These are phyloP conservation scores for Monilinia aucupariae DNA, from an alignment of 2,329 filamentous ascomycete genomes.

Conservation along the genomic window DNA sequence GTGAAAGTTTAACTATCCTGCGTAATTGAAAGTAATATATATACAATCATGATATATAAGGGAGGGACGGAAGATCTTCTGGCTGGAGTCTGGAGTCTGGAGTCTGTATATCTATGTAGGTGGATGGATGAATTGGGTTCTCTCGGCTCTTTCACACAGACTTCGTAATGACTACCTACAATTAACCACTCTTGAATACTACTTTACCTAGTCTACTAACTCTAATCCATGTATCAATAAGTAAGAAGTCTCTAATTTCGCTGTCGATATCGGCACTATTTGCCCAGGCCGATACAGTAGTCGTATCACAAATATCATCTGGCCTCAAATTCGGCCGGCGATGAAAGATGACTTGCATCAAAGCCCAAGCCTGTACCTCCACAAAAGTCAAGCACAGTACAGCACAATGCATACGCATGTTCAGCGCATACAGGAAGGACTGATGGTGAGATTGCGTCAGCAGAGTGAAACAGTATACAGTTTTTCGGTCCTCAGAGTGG, in stretches of 20 bases:
- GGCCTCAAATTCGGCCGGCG: slow-evolving; percentile 13
- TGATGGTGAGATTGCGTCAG: slow-evolving; percentile 4
- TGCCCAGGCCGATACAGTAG: neutral
- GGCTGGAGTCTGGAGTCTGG: too few relatives aligned
- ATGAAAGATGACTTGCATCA: slow-evolving; percentile 19
- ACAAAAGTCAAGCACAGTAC: neutral
- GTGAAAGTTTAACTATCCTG: too few relatives aligned
- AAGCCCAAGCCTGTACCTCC: slow-evolving; percentile 12
- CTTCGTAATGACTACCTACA: neutral
- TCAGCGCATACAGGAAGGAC: slow-evolving; percentile 16
- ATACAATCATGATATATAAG: too few relatives aligned
- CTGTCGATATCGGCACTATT: slow-evolving; percentile 5
- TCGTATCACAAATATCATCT: slow-evolving; percentile 6
- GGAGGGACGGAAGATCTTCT: too few relatives aligned
- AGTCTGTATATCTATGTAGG: too few relatives aligned
- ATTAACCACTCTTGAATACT: neutral
- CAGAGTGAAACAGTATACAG: slow-evolving; percentile 15
- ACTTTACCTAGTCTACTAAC: neutral
- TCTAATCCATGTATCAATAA: neutral
- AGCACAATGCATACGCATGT: slow-evolving; percentile 15
- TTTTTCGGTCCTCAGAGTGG: neutral
- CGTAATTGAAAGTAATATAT: too few relatives aligned
- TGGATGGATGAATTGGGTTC: neutral
- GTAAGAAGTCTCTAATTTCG: neutral
- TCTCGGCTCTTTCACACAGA: too few relatives aligned